Percentiles rank a stretch among this genome's conserved stretches.
Conservation (phyloP, 2,329 filamentous ascomycete genomes). For the Orbilia oligospora region DNA sequence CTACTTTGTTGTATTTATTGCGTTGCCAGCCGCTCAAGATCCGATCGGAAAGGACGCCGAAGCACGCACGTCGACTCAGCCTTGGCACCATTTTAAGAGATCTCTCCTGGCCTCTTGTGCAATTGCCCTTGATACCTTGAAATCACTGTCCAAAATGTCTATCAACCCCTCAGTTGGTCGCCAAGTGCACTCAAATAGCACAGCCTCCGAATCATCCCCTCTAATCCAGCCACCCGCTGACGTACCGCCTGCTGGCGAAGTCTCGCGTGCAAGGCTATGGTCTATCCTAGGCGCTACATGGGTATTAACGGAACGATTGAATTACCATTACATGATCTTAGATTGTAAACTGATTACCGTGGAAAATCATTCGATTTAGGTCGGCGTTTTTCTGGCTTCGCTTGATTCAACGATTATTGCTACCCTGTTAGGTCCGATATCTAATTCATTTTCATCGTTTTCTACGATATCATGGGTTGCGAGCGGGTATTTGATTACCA, state of each 20-base stretch:
- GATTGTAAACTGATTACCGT: constrained; percentile 1
- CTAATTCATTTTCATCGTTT: constrained; percentile 84
- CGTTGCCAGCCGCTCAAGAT: constrained; percentile 6
- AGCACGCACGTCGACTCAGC: not conserved
- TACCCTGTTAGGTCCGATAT: constrained; percentile 86
- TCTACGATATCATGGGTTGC: constrained; percentile 89
- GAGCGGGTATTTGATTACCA: constrained; percentile 88
- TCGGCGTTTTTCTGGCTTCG: constrained; percentile 63
- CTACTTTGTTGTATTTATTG: constrained; percentile 23
- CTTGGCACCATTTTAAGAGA: constrained; percentile 14
- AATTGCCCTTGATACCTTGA: constrained; percentile 1
- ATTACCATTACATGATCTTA: constrained; percentile 1
- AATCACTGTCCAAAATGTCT: constrained; percentile 22
- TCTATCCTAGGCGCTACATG: constrained; percentile 54
- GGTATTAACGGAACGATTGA: constrained; percentile 7
- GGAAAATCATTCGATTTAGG: constrained; percentile 1
- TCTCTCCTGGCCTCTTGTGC: constrained; percentile 3
- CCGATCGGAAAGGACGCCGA: constrained; percentile 24
- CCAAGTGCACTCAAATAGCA: not conserved
- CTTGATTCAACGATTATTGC: constrained; percentile 85
- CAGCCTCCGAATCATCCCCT: constrained; percentile 38
- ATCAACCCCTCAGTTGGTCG: constrained; percentile 9
- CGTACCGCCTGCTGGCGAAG: constrained; percentile 42
- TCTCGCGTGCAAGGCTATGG: constrained; percentile 55
- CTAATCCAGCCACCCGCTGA: constrained; percentile 28